Conservation (phyloP, 306 rosid species). For the Echinosophora koreensis region DNA sequence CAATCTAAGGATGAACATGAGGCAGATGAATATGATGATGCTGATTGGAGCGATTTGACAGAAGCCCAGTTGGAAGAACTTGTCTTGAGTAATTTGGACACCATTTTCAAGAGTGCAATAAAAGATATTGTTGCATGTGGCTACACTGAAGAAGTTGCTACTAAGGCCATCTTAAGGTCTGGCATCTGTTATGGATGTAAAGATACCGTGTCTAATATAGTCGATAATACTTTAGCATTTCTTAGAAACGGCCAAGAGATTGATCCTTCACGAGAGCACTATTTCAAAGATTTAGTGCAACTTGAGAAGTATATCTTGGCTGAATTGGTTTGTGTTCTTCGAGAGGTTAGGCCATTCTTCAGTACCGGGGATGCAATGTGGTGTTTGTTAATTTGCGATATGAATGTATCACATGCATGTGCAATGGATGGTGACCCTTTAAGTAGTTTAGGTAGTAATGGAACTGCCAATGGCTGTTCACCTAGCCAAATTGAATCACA, state of each 20-base stretch:
- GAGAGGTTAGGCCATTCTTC: slow-evolving; percentile 83
- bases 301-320: slow-evolving; percentile 80
- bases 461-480: slow-evolving; percentile 49
- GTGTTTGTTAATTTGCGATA: slow-evolving; percentile 82
- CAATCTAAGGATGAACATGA: slow-evolving; percentile 62
- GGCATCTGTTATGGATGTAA: slow-evolving; percentile 86
- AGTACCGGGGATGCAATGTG: slow-evolving; percentile 94
- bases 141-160: slow-evolving; percentile 73
- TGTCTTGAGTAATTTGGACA: slow-evolving; percentile 71
- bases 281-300: slow-evolving; percentile 78
- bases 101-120: slow-evolving; percentile 78
- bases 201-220: slow-evolving; percentile 81
- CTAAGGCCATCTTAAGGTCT: slow-evolving; percentile 72
- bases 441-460: slow-evolving; percentile 53
- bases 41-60: slow-evolving; percentile 82
- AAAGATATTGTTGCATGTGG: slow-evolving; percentile 72
- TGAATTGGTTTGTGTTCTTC: slow-evolving; percentile 84
- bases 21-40: slow-evolving; percentile 68
- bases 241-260: slow-evolving; percentile 73
- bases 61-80: slow-evolving; percentile 86
- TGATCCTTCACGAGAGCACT: slow-evolving; percentile 71
- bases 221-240: slow-evolving; percentile 70
- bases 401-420: slow-evolving; percentile 89
- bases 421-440: slow-evolving; percentile 75
- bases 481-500: slow-evolving; percentile 52